Evolutionary conservation across 345 rosid species (phyloP).

Genomic region (Odontarrhena argentea): DNA sequence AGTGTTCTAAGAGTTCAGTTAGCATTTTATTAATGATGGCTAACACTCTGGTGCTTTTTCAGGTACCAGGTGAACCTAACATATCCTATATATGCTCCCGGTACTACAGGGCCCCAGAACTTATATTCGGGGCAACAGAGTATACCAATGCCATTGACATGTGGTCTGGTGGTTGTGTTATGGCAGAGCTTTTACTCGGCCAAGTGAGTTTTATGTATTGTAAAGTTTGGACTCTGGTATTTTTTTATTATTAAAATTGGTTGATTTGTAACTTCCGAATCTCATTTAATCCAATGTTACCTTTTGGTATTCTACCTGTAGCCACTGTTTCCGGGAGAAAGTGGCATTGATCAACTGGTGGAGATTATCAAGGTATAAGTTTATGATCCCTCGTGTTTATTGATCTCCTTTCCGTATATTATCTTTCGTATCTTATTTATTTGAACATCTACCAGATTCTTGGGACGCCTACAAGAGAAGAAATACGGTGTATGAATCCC

Average conservation of each 20-base stretch:
- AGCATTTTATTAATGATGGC: constrained; percentile 17
- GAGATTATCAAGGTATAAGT: constrained; percentile 86
- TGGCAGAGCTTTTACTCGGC: constrained; percentile 96
- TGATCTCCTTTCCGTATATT: not conserved
- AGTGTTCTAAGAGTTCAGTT: constrained; percentile 14
- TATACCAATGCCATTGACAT: constrained; percentile 95
- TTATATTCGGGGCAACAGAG: constrained; percentile 95
- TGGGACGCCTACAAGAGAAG: constrained; percentile 97
- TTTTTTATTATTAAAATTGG: not conserved
- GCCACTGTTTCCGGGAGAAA: constrained; percentile 98
- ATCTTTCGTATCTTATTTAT: constrained; percentile 14
- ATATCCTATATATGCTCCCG: constrained; percentile 96
- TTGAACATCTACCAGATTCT: constrained; percentile 56
- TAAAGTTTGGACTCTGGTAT: constrained; percentile 5
- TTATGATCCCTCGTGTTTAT: constrained; percentile 6
- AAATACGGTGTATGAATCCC: constrained; percentile 98
- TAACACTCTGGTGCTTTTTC: constrained; percentile 31
- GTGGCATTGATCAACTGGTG: constrained; percentile 95
- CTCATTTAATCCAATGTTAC: constrained; percentile 7
- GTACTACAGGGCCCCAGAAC: constrained; percentile 98
- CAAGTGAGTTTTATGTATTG: constrained; percentile 56
- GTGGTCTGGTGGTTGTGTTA: constrained; percentile 97
- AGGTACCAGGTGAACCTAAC: constrained; percentile 99
- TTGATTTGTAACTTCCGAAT: constrained; percentile 6
- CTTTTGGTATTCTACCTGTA: constrained; percentile 44